Base-by-base conservation (phyloP, 371 early-diverging fungal species). In the Batkoa obscura region DNA sequence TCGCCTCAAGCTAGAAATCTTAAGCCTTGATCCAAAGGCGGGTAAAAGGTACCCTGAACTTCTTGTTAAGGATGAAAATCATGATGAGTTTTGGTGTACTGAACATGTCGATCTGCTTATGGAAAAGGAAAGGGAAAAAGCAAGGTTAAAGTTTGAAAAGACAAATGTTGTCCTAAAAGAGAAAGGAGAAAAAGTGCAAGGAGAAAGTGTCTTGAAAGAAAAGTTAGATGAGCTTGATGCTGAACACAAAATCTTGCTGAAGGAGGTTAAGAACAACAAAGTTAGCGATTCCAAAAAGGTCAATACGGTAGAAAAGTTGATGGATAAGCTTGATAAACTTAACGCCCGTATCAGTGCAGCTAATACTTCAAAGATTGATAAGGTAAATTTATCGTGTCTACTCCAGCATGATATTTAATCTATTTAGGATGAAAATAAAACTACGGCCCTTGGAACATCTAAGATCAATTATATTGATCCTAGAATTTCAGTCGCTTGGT, bases 381-480 rank as follows among this genome's bases (percentile, higher is more conserved):
- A 83, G 76, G 80, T 79, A 56, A 50, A n/a, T 13, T 0, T 6
- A 6, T 6, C 41, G 0, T 23, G 59, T n/a, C 15, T 38, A 3
- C 30, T 41, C 5, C 17, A 10, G 43, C 1, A 41, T 45, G 2
- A 6, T 17, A 38, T 23, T 33, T 10, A 59, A 32, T 15, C 36
- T 31, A 5, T 34, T 54, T 58, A 86, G 83, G 96, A 95, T 65
- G 94, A 94, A 58, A 90, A 89, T 75, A 97, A 94, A 70, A 82
- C 86, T 46, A 92, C 94, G n/a, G 90, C 98, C 0, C 68, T 95
- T 58, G 79, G 90, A n/a, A 97, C 98, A 0, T 94, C 93, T 39
- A 95, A 94, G 73, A 81, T 88, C 70, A 97, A 97, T 71, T 97
- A 97, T 69, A 92, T 95, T 60, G 98, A 97, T 64, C 98, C 98